Percentiles rank a stretch among this genome's conserved stretches.
phyloP scores from a whole-genome alignment of 257 asterid species.

The Solanum virginianum region DNA sequence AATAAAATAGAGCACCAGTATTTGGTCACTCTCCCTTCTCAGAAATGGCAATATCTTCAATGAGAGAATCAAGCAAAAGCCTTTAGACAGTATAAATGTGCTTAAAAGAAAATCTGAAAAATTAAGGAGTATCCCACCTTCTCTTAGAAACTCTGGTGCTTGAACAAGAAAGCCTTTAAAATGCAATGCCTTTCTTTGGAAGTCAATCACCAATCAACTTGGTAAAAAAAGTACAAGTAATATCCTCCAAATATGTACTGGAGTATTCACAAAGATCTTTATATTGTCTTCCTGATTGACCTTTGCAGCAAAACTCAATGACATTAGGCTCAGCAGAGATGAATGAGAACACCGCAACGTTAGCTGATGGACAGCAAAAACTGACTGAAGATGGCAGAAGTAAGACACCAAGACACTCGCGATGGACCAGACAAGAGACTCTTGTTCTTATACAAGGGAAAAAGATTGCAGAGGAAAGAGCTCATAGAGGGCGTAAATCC shows the following conservation, averaged over 20 bases:
- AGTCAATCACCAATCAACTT: not conserved
- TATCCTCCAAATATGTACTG: not conserved
- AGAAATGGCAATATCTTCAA: not conserved
- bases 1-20: not conserved
- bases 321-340: not conserved
- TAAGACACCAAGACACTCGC: constrained; percentile 48
- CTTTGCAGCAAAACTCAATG: not conserved
- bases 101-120: not conserved
- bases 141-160: not conserved
- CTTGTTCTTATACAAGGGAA: constrained; percentile 61
- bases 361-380: not conserved
- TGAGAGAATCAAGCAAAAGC: not conserved
- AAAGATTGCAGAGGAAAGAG: constrained; percentile 43
- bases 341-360: not conserved
- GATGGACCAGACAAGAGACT: constrained; percentile 71
- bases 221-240: not conserved
- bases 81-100: not conserved
- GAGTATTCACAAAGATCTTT: not conserved
- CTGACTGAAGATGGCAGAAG: constrained; percentile 16
- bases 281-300: not conserved
- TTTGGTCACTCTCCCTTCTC: not conserved
- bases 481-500: constrained; percentile 26
- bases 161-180: not conserved
- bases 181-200: not conserved
- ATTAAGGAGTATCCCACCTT: not conserved